Conservation (phyloP, 371 early-diverging fungal genomes). For the Fennellomyces sp. region DNA sequence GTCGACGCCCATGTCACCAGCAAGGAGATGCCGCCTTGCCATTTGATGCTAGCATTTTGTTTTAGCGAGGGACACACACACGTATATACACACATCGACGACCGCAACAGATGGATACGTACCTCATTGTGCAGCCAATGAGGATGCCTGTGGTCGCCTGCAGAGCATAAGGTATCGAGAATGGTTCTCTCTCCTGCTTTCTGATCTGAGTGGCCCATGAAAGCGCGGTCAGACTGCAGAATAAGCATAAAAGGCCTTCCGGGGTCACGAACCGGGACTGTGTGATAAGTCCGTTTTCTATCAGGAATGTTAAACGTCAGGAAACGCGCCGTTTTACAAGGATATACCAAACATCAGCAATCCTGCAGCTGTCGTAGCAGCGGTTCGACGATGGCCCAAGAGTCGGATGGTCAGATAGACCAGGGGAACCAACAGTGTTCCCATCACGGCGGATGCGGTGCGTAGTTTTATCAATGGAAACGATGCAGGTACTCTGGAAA, state of each 20-base stretch:
- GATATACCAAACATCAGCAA: conserved; percentile 34
- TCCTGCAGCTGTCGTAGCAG: conserved; percentile 34
- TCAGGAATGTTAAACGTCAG: neutral
- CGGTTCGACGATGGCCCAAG: conserved; percentile 26
- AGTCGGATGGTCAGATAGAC: conserved; percentile 30
- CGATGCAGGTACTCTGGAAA: conserved; percentile 16
- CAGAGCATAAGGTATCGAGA: neutral
- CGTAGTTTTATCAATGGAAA: conserved; percentile 33
- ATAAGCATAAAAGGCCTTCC: conserved; percentile 22
- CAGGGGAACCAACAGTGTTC: conserved; percentile 29
- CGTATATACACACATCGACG: neutral
- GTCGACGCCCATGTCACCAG: conserved; percentile 59
- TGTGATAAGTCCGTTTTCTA: conserved; percentile 35
- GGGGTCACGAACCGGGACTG: conserved; percentile 34
- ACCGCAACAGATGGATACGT: too few relatives aligned
- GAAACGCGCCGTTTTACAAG: neutral
- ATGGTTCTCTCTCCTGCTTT: conserved; percentile 13
- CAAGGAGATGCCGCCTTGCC: conserved; percentile 27
- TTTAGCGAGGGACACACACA: neutral
- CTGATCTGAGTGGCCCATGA: conserved; percentile 12
- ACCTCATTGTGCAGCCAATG: conserved; percentile 17
- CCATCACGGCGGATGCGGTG: conserved; percentile 25
- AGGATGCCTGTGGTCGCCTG: conserved; percentile 1
- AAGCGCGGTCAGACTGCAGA: conserved; percentile 20
- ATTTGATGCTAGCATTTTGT: conserved; percentile 25